phyloP scores from a whole-genome alignment of 225 moss, liverwort and hornwort genomes.

The Straminergon stramineum region DNA sequence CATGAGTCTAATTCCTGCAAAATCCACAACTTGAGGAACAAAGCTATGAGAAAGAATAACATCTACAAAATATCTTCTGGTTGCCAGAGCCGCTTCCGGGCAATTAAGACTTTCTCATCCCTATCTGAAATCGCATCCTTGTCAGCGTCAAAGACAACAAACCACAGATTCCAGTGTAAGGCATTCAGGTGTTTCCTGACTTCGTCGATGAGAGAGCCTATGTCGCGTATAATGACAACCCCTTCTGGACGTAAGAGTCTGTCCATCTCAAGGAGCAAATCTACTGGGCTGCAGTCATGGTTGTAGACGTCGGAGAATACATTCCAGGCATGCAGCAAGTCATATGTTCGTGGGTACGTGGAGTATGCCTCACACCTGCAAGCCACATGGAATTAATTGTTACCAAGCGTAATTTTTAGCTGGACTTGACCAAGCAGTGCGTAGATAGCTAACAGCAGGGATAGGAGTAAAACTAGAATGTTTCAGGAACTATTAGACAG shows the following conservation, averaged over 20 bases:
- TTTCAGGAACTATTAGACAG: neutral
- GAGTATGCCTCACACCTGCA: slow-evolving; percentile 93
- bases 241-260: slow-evolving; percentile 75
- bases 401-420: neutral
- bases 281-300: slow-evolving; percentile 73
- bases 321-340: slow-evolving; percentile 89
- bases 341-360: slow-evolving; percentile 91
- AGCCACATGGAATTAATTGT: neutral
- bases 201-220: slow-evolving; percentile 47
- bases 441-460: neutral
- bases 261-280: slow-evolving; percentile 93
- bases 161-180: slow-evolving; percentile 86
- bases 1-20: neutral
- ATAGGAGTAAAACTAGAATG: neutral
- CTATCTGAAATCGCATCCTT: slow-evolving; percentile 62
- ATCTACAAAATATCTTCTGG: slow-evolving; percentile 52
- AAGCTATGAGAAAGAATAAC: neutral
- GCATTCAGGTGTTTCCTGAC: slow-evolving; percentile 60
- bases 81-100: slow-evolving; percentile 81
- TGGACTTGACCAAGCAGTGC: neutral
- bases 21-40: neutral
- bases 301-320: slow-evolving; percentile 88
- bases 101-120: slow-evolving; percentile 79
- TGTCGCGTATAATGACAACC: slow-evolving; percentile 76
- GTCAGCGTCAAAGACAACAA: slow-evolving; percentile 45